A percentile compares a stretch with the other conserved stretches of the same genome.
Conservation (phyloP, 2,329 filamentous ascomycete genomes). For the Fusarium protoensiforme region DNA sequence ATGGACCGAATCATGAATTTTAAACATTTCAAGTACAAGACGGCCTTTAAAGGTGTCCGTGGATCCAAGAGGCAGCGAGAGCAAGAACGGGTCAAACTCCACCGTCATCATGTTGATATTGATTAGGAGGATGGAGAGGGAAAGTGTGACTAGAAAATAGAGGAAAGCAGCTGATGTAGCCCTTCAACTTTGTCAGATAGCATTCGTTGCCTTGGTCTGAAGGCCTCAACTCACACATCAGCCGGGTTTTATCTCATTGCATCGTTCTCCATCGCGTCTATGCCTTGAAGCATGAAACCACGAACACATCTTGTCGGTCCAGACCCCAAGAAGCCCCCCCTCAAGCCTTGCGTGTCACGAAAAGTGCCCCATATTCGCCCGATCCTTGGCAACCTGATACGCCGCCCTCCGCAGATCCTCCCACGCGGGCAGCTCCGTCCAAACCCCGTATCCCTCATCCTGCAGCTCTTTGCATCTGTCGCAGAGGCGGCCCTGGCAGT, state of each 20-base stretch:
- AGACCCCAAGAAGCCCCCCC: background rate
- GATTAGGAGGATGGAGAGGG: background rate
- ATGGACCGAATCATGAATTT: background rate
- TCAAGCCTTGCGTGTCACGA: background rate
- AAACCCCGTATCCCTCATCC: background rate
- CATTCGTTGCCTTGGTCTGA: background rate
- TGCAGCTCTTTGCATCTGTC: background rate
- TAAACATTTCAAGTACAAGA: background rate
- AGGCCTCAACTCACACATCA: background rate
- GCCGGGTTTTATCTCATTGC: background rate
- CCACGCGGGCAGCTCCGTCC: slow-evolving; percentile 6
- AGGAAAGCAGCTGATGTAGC: background rate
- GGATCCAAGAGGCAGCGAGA: background rate
- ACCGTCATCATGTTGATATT: too few relatives aligned
- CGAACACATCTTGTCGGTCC: background rate
- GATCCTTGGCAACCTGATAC: slow-evolving; percentile 14
- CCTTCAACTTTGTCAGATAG: background rate
- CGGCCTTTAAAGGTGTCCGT: background rate
- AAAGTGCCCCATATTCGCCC: slow-evolving; percentile 11
- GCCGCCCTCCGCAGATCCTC: slow-evolving; percentile 12
- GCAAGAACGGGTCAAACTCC: background rate
- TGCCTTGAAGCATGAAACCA: background rate
- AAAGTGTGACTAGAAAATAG: background rate
- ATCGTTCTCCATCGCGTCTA: background rate
- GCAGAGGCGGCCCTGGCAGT: slow-evolving; percentile 18